Evolutionary conservation across 768 basidiomycete genomes (phyloP), one percentile per base, ranked within the genome.

Genomic region (Paxillus ammoniavirescens): DNA sequence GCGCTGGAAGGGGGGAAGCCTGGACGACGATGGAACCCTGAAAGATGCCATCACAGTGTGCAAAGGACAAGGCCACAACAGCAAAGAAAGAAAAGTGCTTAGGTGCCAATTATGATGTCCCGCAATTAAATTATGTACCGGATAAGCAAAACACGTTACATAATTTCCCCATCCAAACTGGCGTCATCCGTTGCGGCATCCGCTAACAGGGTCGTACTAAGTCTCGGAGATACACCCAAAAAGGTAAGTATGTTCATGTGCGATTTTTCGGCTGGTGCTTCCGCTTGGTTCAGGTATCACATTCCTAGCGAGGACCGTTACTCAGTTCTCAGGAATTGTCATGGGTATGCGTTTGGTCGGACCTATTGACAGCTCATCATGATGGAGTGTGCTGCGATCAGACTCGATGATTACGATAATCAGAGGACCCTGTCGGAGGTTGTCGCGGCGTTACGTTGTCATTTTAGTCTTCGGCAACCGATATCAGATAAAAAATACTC

Each of bases 1-100:
- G 84, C 88, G 47, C 89, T 93, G 54, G 91, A 93, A 65, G 28
- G 41, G 21, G 15, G 40, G 36, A 8, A 15, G 26, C 49, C 42
- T 55, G 0, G 54, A 40, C 4, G 42, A 28, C 2, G 43, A 40
- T 9, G 54, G 10, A 21, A 47, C 5, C 42, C 53, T 55, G 49
- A 43, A 21, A 21, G 54, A 41, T 13, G 43, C 42, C 49, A 55
- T 55, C 18, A 41, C 17, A 44, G 50, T 2, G 30, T 17, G 30
- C 26, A 18, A 37, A 17, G 21, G 9, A 8, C 12, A 17, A 36
- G 33, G 33, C 35, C 10, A n/a, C n/a, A n/a, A n/a, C n/a, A n/a
- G 26, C 26, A 26, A 26, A 26, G 5, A 31, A 31, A 31, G 31
- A 31, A 5, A 26, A 5, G 13, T 5, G 8, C 18, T 42, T 42